Percentiles rank a stretch among this genome's conserved stretches.
Evolutionary conservation across 2,329 filamentous ascomycete genomes (phyloP).

Genomic region (Simplicillium sp.): DNA sequence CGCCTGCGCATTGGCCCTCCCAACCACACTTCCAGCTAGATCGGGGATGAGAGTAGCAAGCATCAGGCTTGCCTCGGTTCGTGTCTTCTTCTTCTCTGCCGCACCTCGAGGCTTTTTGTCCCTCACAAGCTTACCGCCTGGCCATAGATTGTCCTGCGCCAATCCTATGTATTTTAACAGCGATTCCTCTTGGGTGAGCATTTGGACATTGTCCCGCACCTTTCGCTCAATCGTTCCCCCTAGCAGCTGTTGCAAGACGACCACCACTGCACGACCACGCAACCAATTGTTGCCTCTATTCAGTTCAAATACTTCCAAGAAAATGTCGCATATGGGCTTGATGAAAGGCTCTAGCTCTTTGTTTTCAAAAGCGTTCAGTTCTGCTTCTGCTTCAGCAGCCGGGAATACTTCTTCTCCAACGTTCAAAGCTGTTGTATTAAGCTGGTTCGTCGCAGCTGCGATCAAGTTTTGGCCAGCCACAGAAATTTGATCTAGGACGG

Average conservation of each 20-base stretch:
- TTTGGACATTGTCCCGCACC: slow-evolving; percentile 73
- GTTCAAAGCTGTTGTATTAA: slow-evolving; percentile 44
- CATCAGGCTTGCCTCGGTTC: slow-evolving; percentile 81
- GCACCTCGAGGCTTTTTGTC: slow-evolving; percentile 48
- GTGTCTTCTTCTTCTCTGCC: slow-evolving; percentile 68
- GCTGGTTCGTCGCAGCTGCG: slow-evolving; percentile 60
- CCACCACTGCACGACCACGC: slow-evolving; percentile 86
- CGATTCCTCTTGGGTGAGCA: slow-evolving; percentile 67
- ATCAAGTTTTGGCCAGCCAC: slow-evolving; percentile 87
- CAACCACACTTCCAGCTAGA: slow-evolving; percentile 85
- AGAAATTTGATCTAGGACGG: slow-evolving; percentile 88
- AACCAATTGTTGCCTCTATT: slow-evolving; percentile 97
- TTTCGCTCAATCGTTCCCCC: slow-evolving; percentile 95
- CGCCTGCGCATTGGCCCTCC: slow-evolving; percentile 80
- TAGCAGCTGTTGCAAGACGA: slow-evolving; percentile 89
- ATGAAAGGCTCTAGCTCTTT: slow-evolving; percentile 89
- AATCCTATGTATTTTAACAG: slow-evolving; percentile 66
- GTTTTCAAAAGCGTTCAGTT: slow-evolving; percentile 86
- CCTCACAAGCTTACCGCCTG: slow-evolving; percentile 48
- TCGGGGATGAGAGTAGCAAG: slow-evolving; percentile 86
- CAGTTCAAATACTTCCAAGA: slow-evolving; percentile 89
- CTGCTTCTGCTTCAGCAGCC: slow-evolving; percentile 78
- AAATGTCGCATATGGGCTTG: slow-evolving; percentile 96
- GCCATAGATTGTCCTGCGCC: slow-evolving; percentile 75
- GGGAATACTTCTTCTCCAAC: slow-evolving; percentile 39